phyloP scores from a whole-genome alignment of 192 early-diverging fungal species.

The Linnemannia exigua region DNA sequence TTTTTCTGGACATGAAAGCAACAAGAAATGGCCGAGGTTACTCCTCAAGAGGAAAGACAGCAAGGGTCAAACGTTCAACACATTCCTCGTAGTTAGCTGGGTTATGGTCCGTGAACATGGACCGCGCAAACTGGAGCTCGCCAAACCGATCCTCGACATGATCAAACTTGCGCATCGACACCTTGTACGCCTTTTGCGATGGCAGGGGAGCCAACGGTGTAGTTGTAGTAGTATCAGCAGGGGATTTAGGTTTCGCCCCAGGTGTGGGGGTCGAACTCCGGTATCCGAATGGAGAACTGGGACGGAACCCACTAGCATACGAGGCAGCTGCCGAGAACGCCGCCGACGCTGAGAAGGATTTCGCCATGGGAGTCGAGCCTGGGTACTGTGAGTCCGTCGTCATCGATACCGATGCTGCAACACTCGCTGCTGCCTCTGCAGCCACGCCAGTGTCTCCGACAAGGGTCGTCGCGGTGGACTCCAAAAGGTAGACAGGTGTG shows the following conservation, averaged over 20 bases:
- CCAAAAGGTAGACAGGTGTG: constrained; percentile 76
- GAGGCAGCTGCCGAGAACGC: constrained; percentile 27
- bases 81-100: constrained; percentile 79
- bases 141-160: constrained; percentile 84
- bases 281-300: constrained; percentile 44
- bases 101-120: constrained; percentile 85
- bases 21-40: not conserved
- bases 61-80: constrained; percentile 37
- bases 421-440: constrained; percentile 11
- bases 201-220: constrained; percentile 48
- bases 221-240: not conserved
- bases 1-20: not conserved
- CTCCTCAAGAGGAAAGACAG: constrained; percentile 27
- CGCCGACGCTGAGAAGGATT: constrained; percentile 19
- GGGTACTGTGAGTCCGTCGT: constrained; percentile 6
- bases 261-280: constrained; percentile 35
- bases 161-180: constrained; percentile 73
- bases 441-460: constrained; percentile 33
- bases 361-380: constrained; percentile 19
- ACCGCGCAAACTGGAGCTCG: constrained; percentile 83
- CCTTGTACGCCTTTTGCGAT: constrained; percentile 62
- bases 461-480: constrained; percentile 66
- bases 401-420: constrained; percentile 39
- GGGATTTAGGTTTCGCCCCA: not conserved
- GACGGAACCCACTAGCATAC: constrained; percentile 25